Evolutionary conservation across 257 asterid species (phyloP).

Genomic region (Solanum bukasovii): DNA sequence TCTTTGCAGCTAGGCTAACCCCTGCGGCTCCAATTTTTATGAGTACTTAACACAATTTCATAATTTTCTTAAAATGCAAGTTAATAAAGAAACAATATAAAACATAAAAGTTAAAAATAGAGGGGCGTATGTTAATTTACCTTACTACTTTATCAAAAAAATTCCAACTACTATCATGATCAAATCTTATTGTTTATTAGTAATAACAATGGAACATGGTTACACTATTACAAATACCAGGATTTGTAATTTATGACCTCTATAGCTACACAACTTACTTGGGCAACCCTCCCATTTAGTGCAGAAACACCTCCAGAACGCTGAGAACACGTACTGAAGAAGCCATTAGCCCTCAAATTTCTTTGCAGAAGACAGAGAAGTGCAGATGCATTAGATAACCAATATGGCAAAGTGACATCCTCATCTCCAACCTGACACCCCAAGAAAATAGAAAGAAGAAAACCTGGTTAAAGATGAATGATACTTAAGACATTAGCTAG

Average conservation of each 20-base stretch:
- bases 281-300: slow-evolving; percentile 59
- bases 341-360: slow-evolving; percentile 81
- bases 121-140: neutral
- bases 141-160: neutral
- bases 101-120: neutral
- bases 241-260: neutral
- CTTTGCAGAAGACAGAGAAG: slow-evolving; percentile 92
- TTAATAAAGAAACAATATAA: neutral
- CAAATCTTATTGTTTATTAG: neutral
- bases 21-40: neutral
- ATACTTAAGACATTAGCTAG: neutral
- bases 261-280: slow-evolving; percentile 42
- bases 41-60: neutral
- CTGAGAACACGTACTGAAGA: slow-evolving; percentile 60
- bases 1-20: neutral
- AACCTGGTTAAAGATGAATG: neutral
- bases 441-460: neutral
- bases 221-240: neutral
- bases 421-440: slow-evolving; percentile 66
- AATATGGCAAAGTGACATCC: slow-evolving; percentile 69
- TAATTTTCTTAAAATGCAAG: neutral
- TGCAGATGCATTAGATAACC: slow-evolving; percentile 94
- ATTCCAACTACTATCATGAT: neutral
- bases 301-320: slow-evolving; percentile 71
- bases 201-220: neutral